Evolutionary conservation across 306 rosid species (phyloP).

Genomic region (Ziziphus jujuba): DNA sequence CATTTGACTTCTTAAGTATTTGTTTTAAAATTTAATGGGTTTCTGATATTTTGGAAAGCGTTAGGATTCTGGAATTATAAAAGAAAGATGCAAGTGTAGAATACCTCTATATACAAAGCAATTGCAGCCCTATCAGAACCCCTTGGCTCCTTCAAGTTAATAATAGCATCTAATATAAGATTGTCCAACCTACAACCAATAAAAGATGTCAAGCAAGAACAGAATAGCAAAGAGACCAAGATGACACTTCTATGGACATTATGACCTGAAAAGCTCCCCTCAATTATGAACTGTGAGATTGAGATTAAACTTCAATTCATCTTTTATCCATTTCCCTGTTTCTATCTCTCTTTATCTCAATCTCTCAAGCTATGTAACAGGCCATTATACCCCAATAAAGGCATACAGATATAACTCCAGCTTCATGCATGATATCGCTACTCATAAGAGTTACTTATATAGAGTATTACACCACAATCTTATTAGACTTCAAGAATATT

Average conservation of each 20-base stretch:
- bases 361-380: too few species aligned
- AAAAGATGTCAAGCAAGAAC: constrained; percentile 12
- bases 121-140: constrained; percentile 86
- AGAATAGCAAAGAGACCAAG: neutral
- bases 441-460: too few species aligned
- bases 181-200: constrained; percentile 72
- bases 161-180: constrained; percentile 69
- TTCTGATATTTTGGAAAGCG: neutral
- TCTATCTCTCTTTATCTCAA: too few species aligned
- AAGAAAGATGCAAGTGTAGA: constrained; percentile 17
- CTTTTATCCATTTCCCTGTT: too few species aligned
- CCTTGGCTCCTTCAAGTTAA: constrained; percentile 79
- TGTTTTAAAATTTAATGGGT: neutral
- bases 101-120: constrained; percentile 84
- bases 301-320: too few species aligned
- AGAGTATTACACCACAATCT: too few species aligned
- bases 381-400: too few species aligned
- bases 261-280: constrained; percentile 3
- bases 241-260: constrained; percentile 6
- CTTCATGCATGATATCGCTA: too few species aligned
- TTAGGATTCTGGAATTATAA: constrained; percentile 4
- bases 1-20: constrained; percentile 21
- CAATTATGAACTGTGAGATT: neutral
- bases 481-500: too few species aligned
- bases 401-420: too few species aligned